Percentiles rank a stretch among this genome's conserved stretches.
Conservation (phyloP, 1,284 basidiomycete species). For the Puccinia horiana region DNA sequence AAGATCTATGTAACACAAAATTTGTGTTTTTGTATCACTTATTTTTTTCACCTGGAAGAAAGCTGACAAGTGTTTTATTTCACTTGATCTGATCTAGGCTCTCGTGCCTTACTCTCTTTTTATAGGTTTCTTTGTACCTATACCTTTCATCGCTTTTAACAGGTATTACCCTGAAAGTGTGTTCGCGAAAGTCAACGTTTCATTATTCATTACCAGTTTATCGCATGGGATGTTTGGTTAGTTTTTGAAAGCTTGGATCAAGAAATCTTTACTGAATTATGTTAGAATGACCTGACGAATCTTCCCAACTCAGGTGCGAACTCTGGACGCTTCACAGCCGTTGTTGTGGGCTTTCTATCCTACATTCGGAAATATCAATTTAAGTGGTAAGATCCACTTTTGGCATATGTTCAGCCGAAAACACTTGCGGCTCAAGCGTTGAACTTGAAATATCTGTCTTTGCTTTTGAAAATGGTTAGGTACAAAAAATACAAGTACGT, state of each 20-base stretch:
- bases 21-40: not conserved
- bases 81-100: not conserved
- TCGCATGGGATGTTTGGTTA: slow-evolving; percentile 12
- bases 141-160: slow-evolving; percentile 28
- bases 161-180: not conserved
- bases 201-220: slow-evolving; percentile 9
- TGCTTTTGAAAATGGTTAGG: not conserved
- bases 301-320: slow-evolving; percentile 20
- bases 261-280: not conserved
- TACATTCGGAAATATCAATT: slow-evolving; percentile 30
- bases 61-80: not conserved
- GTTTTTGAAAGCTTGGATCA: not conserved
- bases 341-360: slow-evolving; percentile 36
- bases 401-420: not conserved
- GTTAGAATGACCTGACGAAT: not conserved
- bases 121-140: slow-evolving; percentile 21
- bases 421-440: not conserved
- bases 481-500: slow-evolving; percentile 44
- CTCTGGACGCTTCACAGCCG: slow-evolving; percentile 31
- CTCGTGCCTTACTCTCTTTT: slow-evolving; percentile 11
- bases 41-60: not conserved
- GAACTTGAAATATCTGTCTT: not conserved
- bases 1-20: slow-evolving; percentile 28
- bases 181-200: slow-evolving; percentile 1
- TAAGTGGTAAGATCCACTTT: slow-evolving; percentile 20